Conservation (phyloP, 805 yeast genomes). For the Kuraishia molischiana region DNA sequence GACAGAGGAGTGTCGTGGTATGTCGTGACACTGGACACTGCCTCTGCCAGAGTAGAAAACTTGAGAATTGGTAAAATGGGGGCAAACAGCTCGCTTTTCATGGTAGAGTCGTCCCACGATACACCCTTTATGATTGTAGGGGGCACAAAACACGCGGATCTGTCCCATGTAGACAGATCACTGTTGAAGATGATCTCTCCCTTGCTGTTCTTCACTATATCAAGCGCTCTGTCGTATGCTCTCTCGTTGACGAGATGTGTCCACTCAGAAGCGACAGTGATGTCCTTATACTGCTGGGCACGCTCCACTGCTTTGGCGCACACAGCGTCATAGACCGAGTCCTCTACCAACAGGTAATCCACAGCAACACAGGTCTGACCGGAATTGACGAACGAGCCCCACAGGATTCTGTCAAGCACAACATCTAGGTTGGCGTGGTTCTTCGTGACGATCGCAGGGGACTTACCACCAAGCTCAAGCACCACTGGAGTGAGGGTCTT, state of each 20-base stretch:
- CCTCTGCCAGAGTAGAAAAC: conserved; percentile 34
- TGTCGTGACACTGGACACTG: conserved; percentile 30
- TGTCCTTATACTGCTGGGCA: conserved; percentile 33
- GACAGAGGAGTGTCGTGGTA: conserved; percentile 76
- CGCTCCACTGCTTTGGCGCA: conserved; percentile 28
- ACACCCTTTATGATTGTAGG: conserved; percentile 71
- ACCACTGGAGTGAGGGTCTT: conserved; percentile 70
- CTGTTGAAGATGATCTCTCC: conserved; percentile 44
- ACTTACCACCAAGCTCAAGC: conserved; percentile 88
- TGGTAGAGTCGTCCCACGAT: conserved; percentile 53
- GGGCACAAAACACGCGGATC: conserved; percentile 37
- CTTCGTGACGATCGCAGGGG: conserved; percentile 67
- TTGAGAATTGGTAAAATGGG: conserved; percentile 73
- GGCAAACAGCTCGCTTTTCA: conserved; percentile 76
- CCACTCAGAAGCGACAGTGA: conserved; percentile 26
- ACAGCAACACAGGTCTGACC: conserved; percentile 93
- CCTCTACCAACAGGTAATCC: conserved; percentile 71
- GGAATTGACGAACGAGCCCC: conserved; percentile 72
- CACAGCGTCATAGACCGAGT: conserved; percentile 41
- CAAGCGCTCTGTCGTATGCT: conserved; percentile 37
- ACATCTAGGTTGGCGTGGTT: conserved; percentile 31
- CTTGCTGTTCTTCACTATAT: conserved; percentile 33
- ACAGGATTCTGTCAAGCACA: conserved; percentile 51
- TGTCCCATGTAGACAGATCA: conserved; percentile 22
- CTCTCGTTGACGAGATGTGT: conserved; percentile 54